Base-by-base conservation (phyloP, 805 yeast species). In the Suhomyces sp. region DNA sequence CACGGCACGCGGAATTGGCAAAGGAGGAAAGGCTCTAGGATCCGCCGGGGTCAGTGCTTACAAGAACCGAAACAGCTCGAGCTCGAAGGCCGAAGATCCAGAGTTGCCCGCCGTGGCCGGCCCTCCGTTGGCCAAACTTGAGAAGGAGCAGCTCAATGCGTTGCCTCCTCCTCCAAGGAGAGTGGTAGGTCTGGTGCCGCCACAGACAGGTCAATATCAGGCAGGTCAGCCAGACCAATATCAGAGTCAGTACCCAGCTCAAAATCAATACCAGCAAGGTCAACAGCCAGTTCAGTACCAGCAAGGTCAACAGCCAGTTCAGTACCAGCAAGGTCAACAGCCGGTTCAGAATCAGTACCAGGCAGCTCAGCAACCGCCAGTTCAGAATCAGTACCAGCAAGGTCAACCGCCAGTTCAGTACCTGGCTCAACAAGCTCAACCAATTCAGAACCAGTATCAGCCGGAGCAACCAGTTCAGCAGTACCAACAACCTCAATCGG, bases 21-120 rank as follows among this genome's bases (percentile, higher is more conserved):
- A 62, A 46, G 86, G 83, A 3, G 70, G 82, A 2, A 77, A 67
- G 17, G 76, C 81, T 0, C 70, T 80, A 0, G 70, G 78, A 2
- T 78, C 79, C 55, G 82, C 81, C n/a, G 84, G 84, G 0, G 70
- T 74, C 56, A 66, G 67, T 8, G 79, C 85, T 1, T 81, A 80
- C 61, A 80, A 80, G 55, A 77, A 77, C 48, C 69, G 69, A 57
- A 29, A 33, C 44, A 22, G 29, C 24, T 29, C 50, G 17, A 24
- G 15, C n/a, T n/a, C 35, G 17, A 5, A 10, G 12, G 13, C 10
- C 26, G 12, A 29, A 29, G 33, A 29, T 1, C n/a, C 29, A 9
- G 9, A 29, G n/a, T 13, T 29, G 33, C 33, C 15, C 1, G 40
- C 41, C 12, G 24, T 36, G 10, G 22, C 60, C 17, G 29, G 58